Conservation (phyloP, 2,329 filamentous ascomycete genomes). For the Beauveria australis region DNA sequence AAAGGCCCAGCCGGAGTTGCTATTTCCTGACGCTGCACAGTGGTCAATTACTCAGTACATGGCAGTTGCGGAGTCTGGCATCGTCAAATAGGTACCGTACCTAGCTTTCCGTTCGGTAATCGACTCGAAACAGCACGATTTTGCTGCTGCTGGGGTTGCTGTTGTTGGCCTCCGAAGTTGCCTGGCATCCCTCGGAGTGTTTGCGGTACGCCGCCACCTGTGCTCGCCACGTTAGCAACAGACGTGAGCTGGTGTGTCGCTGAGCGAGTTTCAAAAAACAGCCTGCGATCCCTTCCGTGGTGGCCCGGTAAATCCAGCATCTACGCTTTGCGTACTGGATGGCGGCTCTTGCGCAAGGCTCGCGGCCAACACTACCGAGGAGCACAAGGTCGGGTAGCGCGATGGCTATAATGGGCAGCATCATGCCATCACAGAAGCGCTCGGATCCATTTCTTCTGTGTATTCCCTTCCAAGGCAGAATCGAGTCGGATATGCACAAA, state of each 20-base stretch:
- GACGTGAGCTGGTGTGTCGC: neutral
- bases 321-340: neutral
- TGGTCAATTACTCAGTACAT: slow-evolving; percentile 11
- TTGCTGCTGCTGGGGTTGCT: slow-evolving; percentile 27
- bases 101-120: slow-evolving; percentile 58
- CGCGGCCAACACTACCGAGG: neutral
- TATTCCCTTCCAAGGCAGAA: neutral
- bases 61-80: neutral
- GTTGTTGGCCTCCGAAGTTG: slow-evolving; percentile 50
- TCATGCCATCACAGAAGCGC: neutral
- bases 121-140: slow-evolving; percentile 48
- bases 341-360: neutral
- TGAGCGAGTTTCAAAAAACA: neutral
- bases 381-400: neutral
- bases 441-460: neutral
- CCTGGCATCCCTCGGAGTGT: slow-evolving; percentile 53
- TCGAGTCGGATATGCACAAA: neutral
- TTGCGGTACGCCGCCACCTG: slow-evolving; percentile 54
- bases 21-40: slow-evolving; percentile 33
- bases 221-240: slow-evolving; percentile 13
- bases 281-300: neutral
- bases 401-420: neutral
- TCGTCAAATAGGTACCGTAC: slow-evolving; percentile 31
- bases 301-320: neutral
- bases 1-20: slow-evolving; percentile 53